Evolutionary conservation across 148 eudicot genomes (phyloP).

Genomic region (Chenopodium quinoa): DNA sequence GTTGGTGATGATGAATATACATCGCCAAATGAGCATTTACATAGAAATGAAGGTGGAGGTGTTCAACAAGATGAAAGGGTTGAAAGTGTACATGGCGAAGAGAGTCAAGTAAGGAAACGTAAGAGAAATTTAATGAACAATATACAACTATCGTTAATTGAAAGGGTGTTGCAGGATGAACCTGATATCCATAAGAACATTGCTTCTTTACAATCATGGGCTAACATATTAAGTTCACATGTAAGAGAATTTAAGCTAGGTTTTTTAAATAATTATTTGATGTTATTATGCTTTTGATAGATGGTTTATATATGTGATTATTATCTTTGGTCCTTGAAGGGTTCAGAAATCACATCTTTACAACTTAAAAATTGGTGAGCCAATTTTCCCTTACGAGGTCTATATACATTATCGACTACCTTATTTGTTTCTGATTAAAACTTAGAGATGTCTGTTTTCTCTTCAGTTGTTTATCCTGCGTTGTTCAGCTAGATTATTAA

Average conservation of each 20-base stretch:
- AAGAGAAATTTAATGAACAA: constrained; percentile 86
- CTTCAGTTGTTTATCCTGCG: neutral
- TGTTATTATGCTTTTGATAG: neutral
- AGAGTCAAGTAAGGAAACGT: constrained; percentile 66
- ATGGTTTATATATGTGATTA: neutral
- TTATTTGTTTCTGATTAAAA: neutral
- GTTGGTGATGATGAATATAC: constrained; percentile 36
- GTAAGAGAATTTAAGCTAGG: constrained; percentile 44
- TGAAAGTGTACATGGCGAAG: constrained; percentile 46
- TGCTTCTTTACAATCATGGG: constrained; percentile 58
- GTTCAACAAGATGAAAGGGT: constrained; percentile 47
- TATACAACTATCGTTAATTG: constrained; percentile 56
- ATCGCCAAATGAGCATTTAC: constrained; percentile 30
- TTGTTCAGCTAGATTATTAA: neutral
- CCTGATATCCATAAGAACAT: constrained; percentile 87
- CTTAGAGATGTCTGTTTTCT: neutral
- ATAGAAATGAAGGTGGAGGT: constrained; percentile 37
- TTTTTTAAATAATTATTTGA: neutral
- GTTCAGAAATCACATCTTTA: constrained; percentile 74
- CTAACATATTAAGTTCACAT: constrained; percentile 61
- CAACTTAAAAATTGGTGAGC: constrained; percentile 91
- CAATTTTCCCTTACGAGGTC: neutral
- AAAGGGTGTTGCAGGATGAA: constrained; percentile 64
- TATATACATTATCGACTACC: neutral
- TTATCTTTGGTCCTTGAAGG: constrained; percentile 50